Evolutionary conservation across 225 moss, liverwort and hornwort species (phyloP).

Genomic region (Straminergon stramineum): DNA sequence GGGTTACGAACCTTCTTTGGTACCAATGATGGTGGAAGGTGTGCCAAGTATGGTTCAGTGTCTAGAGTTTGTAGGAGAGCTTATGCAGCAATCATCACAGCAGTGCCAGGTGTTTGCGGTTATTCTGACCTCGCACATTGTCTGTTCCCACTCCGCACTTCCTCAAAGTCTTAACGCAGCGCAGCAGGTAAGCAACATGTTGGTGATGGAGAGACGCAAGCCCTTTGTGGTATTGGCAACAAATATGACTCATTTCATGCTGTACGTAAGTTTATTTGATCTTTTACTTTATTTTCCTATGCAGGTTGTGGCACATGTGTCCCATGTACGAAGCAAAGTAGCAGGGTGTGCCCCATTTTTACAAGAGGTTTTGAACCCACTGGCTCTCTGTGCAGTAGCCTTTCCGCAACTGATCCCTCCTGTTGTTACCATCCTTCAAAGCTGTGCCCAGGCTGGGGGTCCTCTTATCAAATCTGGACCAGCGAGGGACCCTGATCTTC

Average conservation of each 20-base stretch:
- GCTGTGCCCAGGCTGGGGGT: constrained; percentile 85
- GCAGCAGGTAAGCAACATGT: constrained; percentile 57
- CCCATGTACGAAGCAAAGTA: constrained; percentile 74
- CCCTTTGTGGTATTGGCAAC: not conserved
- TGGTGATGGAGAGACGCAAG: not conserved
- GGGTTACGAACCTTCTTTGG: constrained; percentile 81
- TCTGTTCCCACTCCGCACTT: constrained; percentile 54
- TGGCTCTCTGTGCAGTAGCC: constrained; percentile 73
- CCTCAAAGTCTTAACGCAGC: constrained; percentile 78
- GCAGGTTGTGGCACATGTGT: constrained; percentile 83
- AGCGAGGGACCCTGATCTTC: constrained; percentile 72
- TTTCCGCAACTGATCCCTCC: constrained; percentile 83
- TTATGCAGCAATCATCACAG: constrained; percentile 84
- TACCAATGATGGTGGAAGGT: constrained; percentile 96
- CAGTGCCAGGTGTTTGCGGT: constrained; percentile 78
- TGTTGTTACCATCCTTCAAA: constrained; percentile 76
- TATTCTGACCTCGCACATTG: constrained; percentile 70
- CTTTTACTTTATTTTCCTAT: not conserved
- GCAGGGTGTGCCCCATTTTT: constrained; percentile 78
- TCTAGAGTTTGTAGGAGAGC: constrained; percentile 76
- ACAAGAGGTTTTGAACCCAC: constrained; percentile 66
- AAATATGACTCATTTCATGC: not conserved
- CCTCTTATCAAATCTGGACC: constrained; percentile 73
- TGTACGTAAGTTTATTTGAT: not conserved
- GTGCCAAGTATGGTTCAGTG: constrained; percentile 93